Evolutionary conservation across 306 rosid species (phyloP).

Genomic region (peach (Prunus persica)): Prunus_persica_NCBIv2 NC_034014.1:1966501-1967000

Average conservation of each 20-base stretch:
- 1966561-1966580: slow-evolving; percentile 69
- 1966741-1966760: slow-evolving; percentile 96
- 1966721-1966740: slow-evolving; percentile 95
- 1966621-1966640: slow-evolving; percentile 75
- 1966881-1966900: slow-evolving; percentile 89
- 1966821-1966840: slow-evolving; percentile 88
- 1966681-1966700: slow-evolving; percentile 98
- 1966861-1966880: slow-evolving; percentile 95
- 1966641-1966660: slow-evolving; percentile 84
- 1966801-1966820: slow-evolving; percentile 91
- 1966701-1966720: slow-evolving; percentile 93
- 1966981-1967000: slow-evolving; percentile 95
- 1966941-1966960: slow-evolving; percentile 86
- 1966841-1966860: slow-evolving; percentile 93
- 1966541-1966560: slow-evolving; percentile 59
- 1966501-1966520: slow-evolving; percentile 57
- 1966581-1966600: slow-evolving; percentile 91
- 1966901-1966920: slow-evolving; percentile 98
- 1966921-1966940: slow-evolving; percentile 94
- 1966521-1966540: slow-evolving; percentile 70
- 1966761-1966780: slow-evolving; percentile 93
- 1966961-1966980: slow-evolving; percentile 82
- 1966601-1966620: slow-evolving; percentile 73
- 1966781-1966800: slow-evolving; percentile 89
- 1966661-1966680: slow-evolving; percentile 94